A percentile compares a stretch with the other conserved stretches of the same genome.
Conservation (phyloP, 75 land plant genomes). For the Cryptomeria japonica region DNA sequence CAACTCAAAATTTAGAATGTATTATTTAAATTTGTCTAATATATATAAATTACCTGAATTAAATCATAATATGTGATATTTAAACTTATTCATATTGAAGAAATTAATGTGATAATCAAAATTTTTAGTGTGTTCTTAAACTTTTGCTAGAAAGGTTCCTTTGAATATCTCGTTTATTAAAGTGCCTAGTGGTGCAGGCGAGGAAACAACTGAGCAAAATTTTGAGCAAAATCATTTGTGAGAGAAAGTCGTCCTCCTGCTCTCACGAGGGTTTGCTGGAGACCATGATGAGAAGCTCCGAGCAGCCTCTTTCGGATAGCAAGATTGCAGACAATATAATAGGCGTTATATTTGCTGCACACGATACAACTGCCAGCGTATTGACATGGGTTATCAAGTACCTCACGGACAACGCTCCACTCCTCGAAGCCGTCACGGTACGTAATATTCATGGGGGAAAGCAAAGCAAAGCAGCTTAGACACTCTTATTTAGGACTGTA, state of each 20-base stretch:
- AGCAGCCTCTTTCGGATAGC: slow-evolving; percentile 66
- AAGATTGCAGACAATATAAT: slow-evolving; percentile 88
- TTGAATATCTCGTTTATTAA: neutral
- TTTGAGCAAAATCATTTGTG: slow-evolving; percentile 36
- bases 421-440: slow-evolving; percentile 26
- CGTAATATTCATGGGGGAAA: neutral
- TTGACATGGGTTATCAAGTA: slow-evolving; percentile 74
- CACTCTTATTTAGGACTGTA: no score
- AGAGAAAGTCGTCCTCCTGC: slow-evolving; percentile 36
- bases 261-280: slow-evolving; percentile 38
- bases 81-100: no score
- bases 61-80: no score
- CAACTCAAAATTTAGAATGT: no score
- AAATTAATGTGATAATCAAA: no score
- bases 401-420: slow-evolving; percentile 5
- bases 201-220: slow-evolving; percentile 61
- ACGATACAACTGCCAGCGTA: slow-evolving; percentile 86
- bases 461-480: no score
- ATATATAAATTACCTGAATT: no score
- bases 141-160: no score
- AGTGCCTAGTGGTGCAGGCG: slow-evolving; percentile 30
- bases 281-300: slow-evolving; percentile 33
- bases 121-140: no score
- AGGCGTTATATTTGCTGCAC: slow-evolving; percentile 81
- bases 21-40: no score